phyloP scores from a whole-genome alignment of 768 basidiomycete genomes.

The Lactarius indigo region DNA sequence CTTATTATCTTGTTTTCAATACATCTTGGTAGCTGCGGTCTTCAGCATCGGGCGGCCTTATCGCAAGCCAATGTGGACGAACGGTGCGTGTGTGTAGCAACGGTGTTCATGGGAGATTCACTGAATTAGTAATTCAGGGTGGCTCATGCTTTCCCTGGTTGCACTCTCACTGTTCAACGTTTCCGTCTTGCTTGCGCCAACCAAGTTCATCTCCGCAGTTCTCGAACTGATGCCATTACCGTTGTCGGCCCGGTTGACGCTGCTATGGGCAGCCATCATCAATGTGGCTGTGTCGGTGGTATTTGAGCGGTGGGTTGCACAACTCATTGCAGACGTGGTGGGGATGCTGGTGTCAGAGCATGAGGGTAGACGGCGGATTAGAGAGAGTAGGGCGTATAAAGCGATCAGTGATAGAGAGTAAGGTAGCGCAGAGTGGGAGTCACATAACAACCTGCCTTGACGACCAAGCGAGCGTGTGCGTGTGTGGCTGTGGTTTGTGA shows the following conservation, averaged over 20 bases:
- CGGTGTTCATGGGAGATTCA: background rate
- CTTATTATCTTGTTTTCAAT: constrained; percentile 96
- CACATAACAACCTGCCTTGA: background rate
- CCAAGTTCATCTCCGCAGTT: constrained; percentile 51
- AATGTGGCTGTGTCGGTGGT: constrained; percentile 70
- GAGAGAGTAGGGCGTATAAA: constrained; percentile 80
- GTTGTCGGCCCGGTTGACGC: constrained; percentile 56
- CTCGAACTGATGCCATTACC: constrained; percentile 80
- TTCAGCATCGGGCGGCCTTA: constrained; percentile 99
- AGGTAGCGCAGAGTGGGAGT: constrained; percentile 26
- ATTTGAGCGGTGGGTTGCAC: constrained; percentile 78
- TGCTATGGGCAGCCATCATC: constrained; percentile 61
- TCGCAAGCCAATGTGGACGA: constrained; percentile 91
- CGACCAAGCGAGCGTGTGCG: background rate
- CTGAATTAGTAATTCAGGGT: constrained; percentile 43
- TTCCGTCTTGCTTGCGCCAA: constrained; percentile 71
- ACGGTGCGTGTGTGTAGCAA: constrained; percentile 51
- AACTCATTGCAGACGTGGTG: constrained; percentile 51
- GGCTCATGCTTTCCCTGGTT: constrained; percentile 76
- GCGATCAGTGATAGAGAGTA: constrained; percentile 67
- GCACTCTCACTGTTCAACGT: constrained; percentile 69
- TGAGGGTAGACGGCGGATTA: constrained; percentile 42
- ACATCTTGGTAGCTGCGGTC: constrained; percentile 93
- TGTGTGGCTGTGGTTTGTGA: background rate
- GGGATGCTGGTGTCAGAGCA: constrained; percentile 41